Base-by-base conservation (phyloP, 306 rosid species). In the Fagus crenata region DNA sequence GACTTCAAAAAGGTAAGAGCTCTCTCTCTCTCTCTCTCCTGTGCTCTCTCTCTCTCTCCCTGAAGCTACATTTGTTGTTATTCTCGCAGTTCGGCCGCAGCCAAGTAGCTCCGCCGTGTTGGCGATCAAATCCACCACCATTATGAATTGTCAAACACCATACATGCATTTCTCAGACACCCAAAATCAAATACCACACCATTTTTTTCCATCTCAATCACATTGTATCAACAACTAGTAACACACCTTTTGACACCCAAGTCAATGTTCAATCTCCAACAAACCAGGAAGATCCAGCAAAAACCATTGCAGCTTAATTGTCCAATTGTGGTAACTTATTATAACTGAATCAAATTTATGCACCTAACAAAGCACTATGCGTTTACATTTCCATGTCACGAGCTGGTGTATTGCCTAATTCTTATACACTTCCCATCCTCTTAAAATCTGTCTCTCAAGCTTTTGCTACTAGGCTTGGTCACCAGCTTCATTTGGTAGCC, bases 401-500 rank as follows among this genome's bases (percentile, higher is more conserved):
- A 8, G 84, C 85, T 9, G 90, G 90, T 33, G 77, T 89, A 56
- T 82, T 84, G 51, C 93, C 94, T 1, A 93, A 92, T 40, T 80
- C 70, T 4, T 89, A 92, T 77, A 89, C 93, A n/a, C 64, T 91
- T 33, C 97, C 95, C 2, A 89, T 89, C 58, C 82, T 85, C 14
- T 77, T 92, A 37, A 92, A 88, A 75, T 88, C 95, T 0, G 78
- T 82, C 40, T 86, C 85, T 7, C 91, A 81, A 31, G 1, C 46
- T 40, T 88, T 80, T 53, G 75, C 80, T 6, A 46, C 83, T 65
- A 65, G 56, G 13, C 67, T 91, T 7, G 93, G 97, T 2, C 71
- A 71, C 58, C 92, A 85, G 87, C 69, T 92, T 53, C 97, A 88
- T 74, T 88, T 91, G 0, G 22, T 63, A 4, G 91, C 84, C 55